Conservation (phyloP, 2,329 filamentous ascomycete genomes). For the Aspergillus candidus region DNA sequence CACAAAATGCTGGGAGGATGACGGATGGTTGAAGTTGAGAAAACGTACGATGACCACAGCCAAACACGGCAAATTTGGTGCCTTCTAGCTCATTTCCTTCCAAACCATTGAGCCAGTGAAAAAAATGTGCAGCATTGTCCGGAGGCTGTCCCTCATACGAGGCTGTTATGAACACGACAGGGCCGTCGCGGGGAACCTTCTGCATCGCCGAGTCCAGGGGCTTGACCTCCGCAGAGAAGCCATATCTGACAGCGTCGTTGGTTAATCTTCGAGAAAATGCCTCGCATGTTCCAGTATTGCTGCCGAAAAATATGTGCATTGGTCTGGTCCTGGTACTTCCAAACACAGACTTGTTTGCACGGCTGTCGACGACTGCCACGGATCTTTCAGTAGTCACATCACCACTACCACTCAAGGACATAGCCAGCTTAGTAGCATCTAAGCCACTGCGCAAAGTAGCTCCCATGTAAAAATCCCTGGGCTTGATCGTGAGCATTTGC, state of each 20-base stretch:
- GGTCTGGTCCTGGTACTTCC: constrained; percentile 31
- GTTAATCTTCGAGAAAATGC: constrained; percentile 60
- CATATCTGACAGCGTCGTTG: constrained; percentile 52
- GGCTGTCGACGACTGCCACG: constrained; percentile 11
- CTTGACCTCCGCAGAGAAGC: constrained; percentile 53
- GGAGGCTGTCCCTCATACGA: constrained; percentile 70
- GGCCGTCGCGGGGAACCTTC: constrained; percentile 54
- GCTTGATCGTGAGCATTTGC: constrained; percentile 37
- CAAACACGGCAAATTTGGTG: constrained; percentile 63
- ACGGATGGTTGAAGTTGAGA: not conserved
- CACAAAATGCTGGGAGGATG: not conserved
- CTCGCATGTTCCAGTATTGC: constrained; percentile 70
- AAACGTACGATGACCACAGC: constrained; percentile 52
- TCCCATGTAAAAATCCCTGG: constrained; percentile 56
- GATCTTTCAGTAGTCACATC: constrained; percentile 6
- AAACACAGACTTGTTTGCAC: constrained; percentile 14
- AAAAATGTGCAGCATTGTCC: constrained; percentile 65
- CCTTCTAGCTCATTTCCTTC: constrained; percentile 49
- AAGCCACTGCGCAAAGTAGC: constrained; percentile 50
- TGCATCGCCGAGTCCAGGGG: constrained; percentile 58
- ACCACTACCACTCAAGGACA: constrained; percentile 24
- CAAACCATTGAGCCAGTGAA: constrained; percentile 57
- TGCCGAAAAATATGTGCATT: constrained; percentile 66
- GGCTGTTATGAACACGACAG: constrained; percentile 61
- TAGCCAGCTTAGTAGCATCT: constrained; percentile 40